Base-by-base conservation (phyloP, 1,284 basidiomycete species). In the Ustilago crameri region DNA sequence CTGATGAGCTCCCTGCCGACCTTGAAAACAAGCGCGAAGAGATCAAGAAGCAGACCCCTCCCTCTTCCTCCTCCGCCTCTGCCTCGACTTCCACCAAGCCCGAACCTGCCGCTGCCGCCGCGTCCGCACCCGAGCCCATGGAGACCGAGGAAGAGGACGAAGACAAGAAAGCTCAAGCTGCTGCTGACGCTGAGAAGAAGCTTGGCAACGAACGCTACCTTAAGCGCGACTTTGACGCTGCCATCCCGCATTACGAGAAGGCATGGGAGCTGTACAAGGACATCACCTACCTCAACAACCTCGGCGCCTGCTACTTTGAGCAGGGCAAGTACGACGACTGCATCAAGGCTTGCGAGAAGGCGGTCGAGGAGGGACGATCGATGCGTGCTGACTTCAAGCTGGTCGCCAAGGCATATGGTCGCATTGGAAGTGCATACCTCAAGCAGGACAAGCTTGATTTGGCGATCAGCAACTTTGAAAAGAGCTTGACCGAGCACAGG, bases 241-340 rank as follows among this genome's bases (percentile, higher is more conserved):
- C 84, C 26, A 77, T 81, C 24, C 69, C 68, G 20, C 75, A 82
- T 66, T 85, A 85, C 75, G 43, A 88, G 74, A 90, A 91, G 82
- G 95, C 95, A 3, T 98, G 95, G 95, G 93, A 96, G 53, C 82
- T 89, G 15, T 93, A 90, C 88, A 92, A 96, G 85, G 94, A 98
- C 84, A 88, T 97, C 74, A 93, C 93, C 8, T 98, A 91, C 88
- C 86, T 98, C 54, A 83, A 82, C 78, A 83, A 83, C 56, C 70
- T 83, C 34, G 82, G 80, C 90, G 94, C 95, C 51, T 93, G 90
- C 32, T 92, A 95, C 85, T 95, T 94, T 78, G 96, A 99, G 85
- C 87, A 95, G 84, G 93, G 90, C 23, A 89, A 97, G 26, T 97
- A 91, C 79, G 90, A 93, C 85, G 90, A 93, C 83, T 90, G 90